These are phyloP conservation scores for Elsinoe necatrix DNA, from an alignment of 2,329 filamentous ascomycete species.

Conservation along the genomic window DNA sequence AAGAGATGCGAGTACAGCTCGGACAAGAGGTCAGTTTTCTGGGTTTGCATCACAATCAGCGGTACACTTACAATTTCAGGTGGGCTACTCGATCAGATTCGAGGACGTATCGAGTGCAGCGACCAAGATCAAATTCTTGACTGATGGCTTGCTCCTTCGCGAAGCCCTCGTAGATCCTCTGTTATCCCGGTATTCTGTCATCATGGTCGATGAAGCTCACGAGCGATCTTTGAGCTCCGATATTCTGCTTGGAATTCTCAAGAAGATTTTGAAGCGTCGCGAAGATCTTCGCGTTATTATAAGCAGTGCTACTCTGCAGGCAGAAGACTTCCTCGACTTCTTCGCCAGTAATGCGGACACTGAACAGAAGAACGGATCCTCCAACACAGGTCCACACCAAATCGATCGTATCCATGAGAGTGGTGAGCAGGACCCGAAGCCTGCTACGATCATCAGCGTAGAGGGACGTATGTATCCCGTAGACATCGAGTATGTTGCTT, in stretches of 20 bases:
- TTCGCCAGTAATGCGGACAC: conserved; percentile 48
- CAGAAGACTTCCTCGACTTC: conserved; percentile 74
- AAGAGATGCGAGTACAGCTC: conserved; percentile 76
- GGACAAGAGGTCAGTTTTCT: conserved; percentile 58
- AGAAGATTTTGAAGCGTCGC: conserved; percentile 76
- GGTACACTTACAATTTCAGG: conserved; percentile 21
- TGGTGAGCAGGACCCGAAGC: conserved; percentile 20
- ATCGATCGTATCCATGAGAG: conserved; percentile 9
- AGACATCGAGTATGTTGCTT: conserved; percentile 71
- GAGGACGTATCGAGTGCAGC: conserved; percentile 81
- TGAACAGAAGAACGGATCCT: conserved; percentile 23
- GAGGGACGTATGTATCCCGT: conserved; percentile 86
- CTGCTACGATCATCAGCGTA: conserved; percentile 66
- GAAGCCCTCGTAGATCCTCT: conserved; percentile 91
- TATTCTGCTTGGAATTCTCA: conserved; percentile 77
- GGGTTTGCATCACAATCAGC: background rate
- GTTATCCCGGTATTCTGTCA: conserved; percentile 81
- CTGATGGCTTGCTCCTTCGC: conserved; percentile 80
- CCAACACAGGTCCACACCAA: conserved; percentile 31
- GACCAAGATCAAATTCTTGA: conserved; percentile 90
- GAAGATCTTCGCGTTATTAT: conserved; percentile 79
- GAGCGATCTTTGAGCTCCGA: conserved; percentile 90
- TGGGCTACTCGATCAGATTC: conserved; percentile 82
- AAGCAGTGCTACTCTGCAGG: conserved; percentile 88
- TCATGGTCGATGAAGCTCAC: conserved; percentile 97